Evolutionary conservation across 108 stramenopile species (phyloP), one percentile per base, ranked within the genome.

Genomic region (Nannochloropsis granulata): DNA sequence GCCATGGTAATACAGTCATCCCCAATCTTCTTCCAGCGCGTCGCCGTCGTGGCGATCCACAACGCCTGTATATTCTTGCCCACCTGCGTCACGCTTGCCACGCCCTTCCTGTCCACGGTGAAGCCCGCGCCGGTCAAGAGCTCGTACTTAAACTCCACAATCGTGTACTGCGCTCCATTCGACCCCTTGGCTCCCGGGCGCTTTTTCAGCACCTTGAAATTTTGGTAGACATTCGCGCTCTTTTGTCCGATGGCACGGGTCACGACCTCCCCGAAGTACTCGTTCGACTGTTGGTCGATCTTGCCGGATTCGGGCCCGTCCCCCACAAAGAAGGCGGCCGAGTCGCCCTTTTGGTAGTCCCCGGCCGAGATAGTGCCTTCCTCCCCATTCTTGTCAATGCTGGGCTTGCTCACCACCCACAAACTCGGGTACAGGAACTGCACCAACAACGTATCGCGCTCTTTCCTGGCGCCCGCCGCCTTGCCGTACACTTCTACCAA

Each of bases 291-390:
- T 44, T 92, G 89, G 9, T 85, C 84, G 25, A 86, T 16, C 19
- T 19, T 25, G 23, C 82, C 23, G 44, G 19, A 43, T 79, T 19
- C n/a, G 43, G 26, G 79, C 23, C 24, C 79, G 23, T 25, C 79
- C 24, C 13, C 25, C n/a, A 94, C 90, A 82, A 91, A 96, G 83
- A 96, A 91, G 42, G 95, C 94, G 13, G 97, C 97, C 23, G 95
- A 95, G 89, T 97, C 97, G n/a, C 95, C 97, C 92, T 95, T 96
- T 46, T 92, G 94, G 89, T 97, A 97, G 88, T 97, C 94, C 3
- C 97, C 97, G 45, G 94, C 95, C 44, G 95, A 94, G 71, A 97
- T 90, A 13, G 97, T 96, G 42, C 97, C 97, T 83, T 94, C 95
- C 90, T 97, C 97, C 56, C 95, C 95, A 90, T 97, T 97, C 14